Conservation (phyloP, 208 protist genomes). For the Wallacemonas collosoma region DNA sequence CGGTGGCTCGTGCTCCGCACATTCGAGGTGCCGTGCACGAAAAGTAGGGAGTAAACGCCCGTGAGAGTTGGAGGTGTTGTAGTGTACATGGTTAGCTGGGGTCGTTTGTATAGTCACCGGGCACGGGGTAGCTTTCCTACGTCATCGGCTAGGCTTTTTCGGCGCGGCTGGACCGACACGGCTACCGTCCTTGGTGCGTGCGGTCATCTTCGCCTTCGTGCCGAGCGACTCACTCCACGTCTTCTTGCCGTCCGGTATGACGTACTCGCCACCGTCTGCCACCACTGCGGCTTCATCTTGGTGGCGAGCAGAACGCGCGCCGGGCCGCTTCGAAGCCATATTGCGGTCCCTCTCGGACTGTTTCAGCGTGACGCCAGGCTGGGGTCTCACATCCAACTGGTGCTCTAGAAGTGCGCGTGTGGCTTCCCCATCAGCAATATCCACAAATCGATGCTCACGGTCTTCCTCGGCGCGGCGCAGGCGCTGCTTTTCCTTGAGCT, state of each 20-base stretch:
- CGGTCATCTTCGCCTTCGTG: background rate
- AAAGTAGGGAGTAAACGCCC: too few relatives aligned
- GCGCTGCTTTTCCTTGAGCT: conserved; percentile 13
- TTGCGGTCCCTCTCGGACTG: background rate
- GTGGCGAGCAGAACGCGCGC: background rate
- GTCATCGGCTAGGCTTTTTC: background rate
- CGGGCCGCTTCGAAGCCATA: conserved; percentile 10
- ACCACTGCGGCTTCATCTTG: conserved; percentile 27
- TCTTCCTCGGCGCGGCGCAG: conserved; percentile 1
- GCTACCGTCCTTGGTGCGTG: background rate
- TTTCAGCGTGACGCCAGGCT: conserved; percentile 32
- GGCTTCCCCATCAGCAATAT: conserved; percentile 7
- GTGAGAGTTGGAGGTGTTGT: too few relatives aligned
- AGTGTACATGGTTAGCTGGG: too few relatives aligned
- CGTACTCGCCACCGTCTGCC: conserved; percentile 58
- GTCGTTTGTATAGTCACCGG: background rate
- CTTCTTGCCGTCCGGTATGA: conserved; percentile 41
- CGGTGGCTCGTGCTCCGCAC: too few relatives aligned
- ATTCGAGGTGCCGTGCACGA: too few relatives aligned
- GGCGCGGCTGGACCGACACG: background rate
- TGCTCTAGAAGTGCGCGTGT: conserved; percentile 26
- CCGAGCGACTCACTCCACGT: conserved; percentile 17
- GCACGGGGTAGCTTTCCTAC: background rate
- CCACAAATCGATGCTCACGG: conserved; percentile 8
- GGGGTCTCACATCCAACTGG: conserved; percentile 33